phyloP scores from a whole-genome alignment of 768 basidiomycete genomes.

The Lenzites betulinus region DNA sequence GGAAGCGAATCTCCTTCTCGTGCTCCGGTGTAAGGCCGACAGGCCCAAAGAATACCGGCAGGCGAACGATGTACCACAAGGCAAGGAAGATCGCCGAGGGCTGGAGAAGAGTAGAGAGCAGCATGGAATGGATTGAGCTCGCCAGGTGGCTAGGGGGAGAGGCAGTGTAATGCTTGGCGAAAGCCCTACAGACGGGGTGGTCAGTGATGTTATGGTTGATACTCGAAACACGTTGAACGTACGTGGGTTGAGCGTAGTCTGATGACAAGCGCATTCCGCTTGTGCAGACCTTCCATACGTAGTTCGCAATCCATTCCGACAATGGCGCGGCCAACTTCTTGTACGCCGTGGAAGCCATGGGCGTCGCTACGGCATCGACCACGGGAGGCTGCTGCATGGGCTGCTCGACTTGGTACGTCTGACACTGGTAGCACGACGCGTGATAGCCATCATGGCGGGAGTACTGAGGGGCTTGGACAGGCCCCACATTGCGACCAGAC shows the following conservation, averaged over 20 bases:
- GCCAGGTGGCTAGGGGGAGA: conserved; percentile 57
- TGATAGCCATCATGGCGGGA: conserved; percentile 28
- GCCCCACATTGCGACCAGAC: conserved; percentile 1
- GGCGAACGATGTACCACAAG: conserved; percentile 78
- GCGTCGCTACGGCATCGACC: conserved; percentile 46
- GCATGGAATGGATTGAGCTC: conserved; percentile 65
- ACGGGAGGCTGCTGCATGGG: conserved; percentile 38
- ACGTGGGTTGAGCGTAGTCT: conserved; percentile 56
- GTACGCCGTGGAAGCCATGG: conserved; percentile 58
- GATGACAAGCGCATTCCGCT: conserved; percentile 64
- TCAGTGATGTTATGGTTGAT: not conserved
- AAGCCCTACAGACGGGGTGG: conserved; percentile 19
- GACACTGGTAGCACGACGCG: conserved; percentile 33
- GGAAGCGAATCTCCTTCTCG: conserved; percentile 63
- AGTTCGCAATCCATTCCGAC: conserved; percentile 76
- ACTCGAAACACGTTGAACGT: conserved; percentile 33
- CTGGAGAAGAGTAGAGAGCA: conserved; percentile 79
- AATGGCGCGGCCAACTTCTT: conserved; percentile 76
- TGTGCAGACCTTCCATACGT: conserved; percentile 82
- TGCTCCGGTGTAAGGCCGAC: conserved; percentile 52
- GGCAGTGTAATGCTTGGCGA: conserved; percentile 42
- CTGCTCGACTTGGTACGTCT: conserved; percentile 27
- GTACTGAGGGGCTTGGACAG: conserved; percentile 16
- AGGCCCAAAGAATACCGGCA: conserved; percentile 69
- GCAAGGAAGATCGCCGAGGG: conserved; percentile 80